These are phyloP conservation scores for Auricularia cornea DNA, from an alignment of 768 basidiomycete species.

Conservation along the genomic window DNA sequence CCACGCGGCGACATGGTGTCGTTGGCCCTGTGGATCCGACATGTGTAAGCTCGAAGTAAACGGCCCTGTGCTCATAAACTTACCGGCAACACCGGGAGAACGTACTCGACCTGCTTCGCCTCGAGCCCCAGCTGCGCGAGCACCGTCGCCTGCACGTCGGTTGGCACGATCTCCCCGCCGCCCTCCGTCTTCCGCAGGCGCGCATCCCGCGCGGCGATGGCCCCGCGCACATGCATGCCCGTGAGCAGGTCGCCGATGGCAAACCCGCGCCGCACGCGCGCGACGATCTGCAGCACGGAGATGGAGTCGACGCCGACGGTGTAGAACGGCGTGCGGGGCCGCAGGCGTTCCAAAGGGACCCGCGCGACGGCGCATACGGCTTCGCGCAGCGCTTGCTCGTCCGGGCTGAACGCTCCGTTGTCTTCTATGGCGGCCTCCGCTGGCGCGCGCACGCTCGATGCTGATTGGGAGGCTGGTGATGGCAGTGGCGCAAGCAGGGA, in stretches of 20 bases:
- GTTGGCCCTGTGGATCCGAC: neutral
- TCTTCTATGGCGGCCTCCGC: neutral
- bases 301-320: slow-evolving; percentile 43
- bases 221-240: slow-evolving; percentile 27
- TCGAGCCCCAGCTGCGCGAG: slow-evolving; percentile 8
- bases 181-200: neutral
- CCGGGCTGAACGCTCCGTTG: neutral
- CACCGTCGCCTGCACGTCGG: neutral
- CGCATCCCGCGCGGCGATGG: slow-evolving; percentile 1
- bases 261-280: slow-evolving; percentile 27
- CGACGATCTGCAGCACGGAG: slow-evolving; percentile 37
- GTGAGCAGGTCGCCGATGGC: slow-evolving; percentile 33
- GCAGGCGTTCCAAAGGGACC: slow-evolving; percentile 22
- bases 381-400: slow-evolving; percentile 5
- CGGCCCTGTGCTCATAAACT: too few relatives aligned
- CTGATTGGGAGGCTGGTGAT: neutral
- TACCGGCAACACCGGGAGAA: neutral
- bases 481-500: neutral
- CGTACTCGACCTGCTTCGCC: slow-evolving; percentile 6
- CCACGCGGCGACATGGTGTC: neutral
- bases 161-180: neutral
- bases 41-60: neutral
- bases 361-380: slow-evolving; percentile 17
- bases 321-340: slow-evolving; percentile 27
- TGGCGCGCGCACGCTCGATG: too few relatives aligned